These are phyloP conservation scores for Suhomyces pyralidae DNA, from an alignment of 805 yeast genomes.

Conservation along the genomic window DNA sequence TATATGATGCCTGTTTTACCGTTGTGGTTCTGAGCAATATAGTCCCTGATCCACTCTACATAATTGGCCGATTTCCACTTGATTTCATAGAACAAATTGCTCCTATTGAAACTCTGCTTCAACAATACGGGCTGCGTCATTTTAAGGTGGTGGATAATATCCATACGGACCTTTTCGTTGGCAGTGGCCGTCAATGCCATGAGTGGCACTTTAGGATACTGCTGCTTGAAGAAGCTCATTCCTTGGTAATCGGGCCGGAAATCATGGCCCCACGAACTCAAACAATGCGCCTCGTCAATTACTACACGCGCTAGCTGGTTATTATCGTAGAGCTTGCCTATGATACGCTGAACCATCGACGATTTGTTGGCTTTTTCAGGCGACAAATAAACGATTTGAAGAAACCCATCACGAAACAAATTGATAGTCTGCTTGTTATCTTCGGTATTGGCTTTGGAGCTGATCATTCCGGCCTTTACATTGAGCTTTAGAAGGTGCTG, in stretches of 20 bases:
- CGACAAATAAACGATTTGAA: conserved; percentile 80
- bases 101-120: conserved; percentile 89
- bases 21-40: conserved; percentile 49
- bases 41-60: conserved; percentile 56
- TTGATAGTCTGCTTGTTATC: conserved; percentile 64
- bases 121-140: conserved; percentile 60
- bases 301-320: conserved; percentile 76
- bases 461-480: conserved; percentile 84
- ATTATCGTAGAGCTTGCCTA: conserved; percentile 53
- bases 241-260: conserved; percentile 94
- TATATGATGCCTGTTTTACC: conserved; percentile 83
- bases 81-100: conserved; percentile 79
- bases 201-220: conserved; percentile 78
- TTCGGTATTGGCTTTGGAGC: conserved; percentile 64
- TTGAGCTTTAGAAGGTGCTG: conserved; percentile 65
- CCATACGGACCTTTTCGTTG: conserved; percentile 81
- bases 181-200: conserved; percentile 99
- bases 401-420: conserved; percentile 58
- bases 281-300: conserved; percentile 98
- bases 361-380: conserved; percentile 93
- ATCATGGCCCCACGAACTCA: conserved; percentile 98
- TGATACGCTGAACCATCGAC: conserved; percentile 59
- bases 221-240: conserved; percentile 64
- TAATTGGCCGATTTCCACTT: conserved; percentile 57
- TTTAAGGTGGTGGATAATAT: conserved; percentile 75